Evolutionary conservation across 352 stramenopile species (phyloP), one percentile per base, ranked within the genome.

Genomic region (Globisporangium parvum): DNA sequence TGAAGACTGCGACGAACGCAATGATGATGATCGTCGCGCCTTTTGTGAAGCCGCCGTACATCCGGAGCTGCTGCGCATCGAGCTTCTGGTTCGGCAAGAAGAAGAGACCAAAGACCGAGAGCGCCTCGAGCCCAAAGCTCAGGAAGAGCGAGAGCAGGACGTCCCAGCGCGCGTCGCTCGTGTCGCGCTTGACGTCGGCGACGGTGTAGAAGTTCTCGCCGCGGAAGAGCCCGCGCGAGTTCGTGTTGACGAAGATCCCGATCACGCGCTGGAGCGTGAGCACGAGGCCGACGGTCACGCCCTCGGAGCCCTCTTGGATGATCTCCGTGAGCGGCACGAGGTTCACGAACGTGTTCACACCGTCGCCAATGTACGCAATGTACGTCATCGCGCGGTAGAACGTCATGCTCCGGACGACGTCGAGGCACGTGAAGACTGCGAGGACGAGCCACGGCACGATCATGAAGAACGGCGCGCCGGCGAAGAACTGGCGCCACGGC

Each of bases 201-300:
- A 53, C 56, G 31, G 66, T 59, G 55, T 77, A 74, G 45, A 66
- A 77, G 17, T 70, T 70, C 14, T 51, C 46, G n/a, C 68, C 60
- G 45, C 73, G 59, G 41, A 77, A 75, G 28, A 82, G 68, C 11
- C 68, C 62, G 35, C 62, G 67, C 39, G 75, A 49, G 47, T 77
- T 55, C 10, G 70, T 82, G 51, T 64, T 73, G 2, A 70, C 70
- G 20, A 80, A 77, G 17, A 80, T 59, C 39, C 70, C 66, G 47
- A 82, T 70, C 46, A 85, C 70, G 35, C 67, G 71, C 57, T 83
- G 75, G 31, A 87, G 72, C 28, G 76, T 78, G 40, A 82, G 54
- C 31, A 75, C 58, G 40, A 87, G 65, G 2, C 73, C 76, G 17
- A 85, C 70, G 41, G 74, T 81, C 9, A 67, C 73, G 20, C 72